Percentiles rank a stretch among this genome's conserved stretches.
Evolutionary conservation across 495 filamentous ascomycete genomes (phyloP).

Genomic region (Cudoniella acicularis): DNA sequence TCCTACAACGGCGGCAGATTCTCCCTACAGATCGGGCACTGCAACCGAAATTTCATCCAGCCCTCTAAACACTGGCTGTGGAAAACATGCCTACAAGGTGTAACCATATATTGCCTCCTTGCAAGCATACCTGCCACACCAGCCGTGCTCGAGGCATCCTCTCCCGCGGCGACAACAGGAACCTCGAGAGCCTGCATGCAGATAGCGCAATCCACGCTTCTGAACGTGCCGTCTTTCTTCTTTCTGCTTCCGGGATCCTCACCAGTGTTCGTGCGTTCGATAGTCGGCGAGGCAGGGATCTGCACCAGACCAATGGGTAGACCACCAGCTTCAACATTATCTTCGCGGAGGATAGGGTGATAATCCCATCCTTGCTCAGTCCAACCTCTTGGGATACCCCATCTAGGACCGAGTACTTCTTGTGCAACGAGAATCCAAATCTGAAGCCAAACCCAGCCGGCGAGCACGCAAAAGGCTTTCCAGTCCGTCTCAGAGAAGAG

Average conservation of each 20-base stretch:
- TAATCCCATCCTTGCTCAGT: constrained; percentile 86
- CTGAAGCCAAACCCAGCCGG: constrained; percentile 91
- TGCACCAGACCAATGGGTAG: constrained; percentile 68
- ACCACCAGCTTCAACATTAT: constrained; percentile 70
- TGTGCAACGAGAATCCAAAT: constrained; percentile 73
- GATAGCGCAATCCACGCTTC: constrained; percentile 82
- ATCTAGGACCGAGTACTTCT: constrained; percentile 80
- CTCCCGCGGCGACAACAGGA: constrained; percentile 63
- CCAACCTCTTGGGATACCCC: constrained; percentile 61
- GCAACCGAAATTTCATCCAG: constrained; percentile 89
- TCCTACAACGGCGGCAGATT: constrained; percentile 73
- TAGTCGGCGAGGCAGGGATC: constrained; percentile 24
- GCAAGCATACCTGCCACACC: constrained; percentile 69
- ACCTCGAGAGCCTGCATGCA: constrained; percentile 90
- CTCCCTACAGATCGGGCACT: constrained; percentile 95
- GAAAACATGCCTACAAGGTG: constrained; percentile 94
- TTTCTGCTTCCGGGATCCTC: constrained; percentile 35
- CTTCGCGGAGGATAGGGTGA: constrained; percentile 85
- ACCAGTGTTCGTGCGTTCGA: constrained; percentile 10
- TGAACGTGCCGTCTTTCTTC: constrained; percentile 45
- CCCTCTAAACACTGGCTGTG: constrained; percentile 90
- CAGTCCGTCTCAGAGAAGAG: constrained; percentile 71
- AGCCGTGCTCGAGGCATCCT: constrained; percentile 37
- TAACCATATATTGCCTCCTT: constrained; percentile 89
- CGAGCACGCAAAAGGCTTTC: constrained; percentile 56